Base-by-base conservation (phyloP, 345 rosid genomes). In the Clarkia xantiana region DNA sequence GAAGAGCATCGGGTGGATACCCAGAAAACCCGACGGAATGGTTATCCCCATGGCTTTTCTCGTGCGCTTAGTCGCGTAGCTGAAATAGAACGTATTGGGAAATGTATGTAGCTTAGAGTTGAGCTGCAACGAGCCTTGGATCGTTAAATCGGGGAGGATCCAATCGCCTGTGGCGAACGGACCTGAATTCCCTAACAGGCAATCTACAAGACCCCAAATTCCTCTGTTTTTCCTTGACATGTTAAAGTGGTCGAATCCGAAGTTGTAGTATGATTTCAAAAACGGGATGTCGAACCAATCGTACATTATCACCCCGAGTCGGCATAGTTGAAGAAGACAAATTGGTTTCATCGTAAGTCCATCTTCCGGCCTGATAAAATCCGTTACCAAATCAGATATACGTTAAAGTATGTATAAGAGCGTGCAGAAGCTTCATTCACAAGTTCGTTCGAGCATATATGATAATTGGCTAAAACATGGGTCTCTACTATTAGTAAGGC, bases 91-190 rank as follows among this genome's bases (percentile, higher is more conserved):
- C 0, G 98, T 91, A 58, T 66, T 54, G 4, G 84, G 79, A 52
- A 91, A 91, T 3, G 94, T 91, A 15, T 72, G 72, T 4, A 91
- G 65, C 62, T 62, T 61, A 43, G 62, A 40, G 41, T 91, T 91
- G 51, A 81, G 61, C 59, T 44, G 49, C 61, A 80, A 58, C 10
- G 98, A 75, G 10, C 94, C 96, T 64, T 91, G 90, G 62, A 91
- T 76, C 5, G 98, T 84, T 50, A 91, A 93, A 55, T 91, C 98
- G 13, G 98, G 90, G 29, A 91, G 77, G 52, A 91, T 80, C 98
- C 98, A 91, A 56, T 91, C 98, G 47, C 71, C 90, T 0, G 91
- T 64, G 12, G 85, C 79, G 46, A 86, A 80, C 17, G 98, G 98
- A 2, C 98, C 96, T 6, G 78, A 45, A 49, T 80, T 83, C 40